Percentiles rank a stretch among this genome's conserved stretches.
Evolutionary conservation across 768 basidiomycete genomes (phyloP).

Genomic region (Amanita pseudoporphyria): DNA sequence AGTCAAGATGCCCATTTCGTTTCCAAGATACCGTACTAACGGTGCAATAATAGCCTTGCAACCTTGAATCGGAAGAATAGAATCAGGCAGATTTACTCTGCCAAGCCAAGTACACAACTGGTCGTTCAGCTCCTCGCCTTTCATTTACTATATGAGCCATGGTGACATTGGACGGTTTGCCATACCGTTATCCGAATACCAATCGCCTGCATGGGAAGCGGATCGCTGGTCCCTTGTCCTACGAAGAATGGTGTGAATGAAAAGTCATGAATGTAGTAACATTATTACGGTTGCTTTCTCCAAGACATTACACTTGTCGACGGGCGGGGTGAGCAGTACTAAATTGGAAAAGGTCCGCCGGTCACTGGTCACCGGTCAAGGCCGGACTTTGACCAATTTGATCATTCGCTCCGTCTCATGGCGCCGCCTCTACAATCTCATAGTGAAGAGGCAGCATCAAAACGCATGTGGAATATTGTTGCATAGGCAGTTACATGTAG

Average conservation of each 20-base stretch:
- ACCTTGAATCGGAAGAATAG: conserved; percentile 51
- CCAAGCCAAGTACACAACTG: conserved; percentile 61
- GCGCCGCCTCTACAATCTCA: neutral
- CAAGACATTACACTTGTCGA: conserved; percentile 12
- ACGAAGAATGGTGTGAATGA: neutral
- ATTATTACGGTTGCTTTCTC: conserved; percentile 14
- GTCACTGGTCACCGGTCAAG: neutral
- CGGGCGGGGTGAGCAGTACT: no score
- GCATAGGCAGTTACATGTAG: conserved; percentile 5
- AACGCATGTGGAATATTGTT: neutral
- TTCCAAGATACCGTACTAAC: conserved; percentile 37
- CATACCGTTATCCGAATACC: conserved; percentile 73
- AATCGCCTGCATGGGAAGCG: conserved; percentile 83
- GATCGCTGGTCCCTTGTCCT: conserved; percentile 24
- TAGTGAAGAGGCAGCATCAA: neutral
- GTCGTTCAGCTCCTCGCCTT: conserved; percentile 46
- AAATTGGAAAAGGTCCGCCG: neutral
- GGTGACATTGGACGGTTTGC: conserved; percentile 10
- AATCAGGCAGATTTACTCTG: conserved; percentile 33
- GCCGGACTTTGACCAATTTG: neutral
- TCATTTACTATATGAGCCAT: conserved; percentile 5
- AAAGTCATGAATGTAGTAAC: neutral
- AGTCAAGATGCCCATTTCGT: neutral
- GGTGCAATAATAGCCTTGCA: conserved; percentile 90
- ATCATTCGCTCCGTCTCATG: neutral